phyloP scores from a whole-genome alignment of 345 rosid genomes.

The Eucalyptus erythrocorys region DNA sequence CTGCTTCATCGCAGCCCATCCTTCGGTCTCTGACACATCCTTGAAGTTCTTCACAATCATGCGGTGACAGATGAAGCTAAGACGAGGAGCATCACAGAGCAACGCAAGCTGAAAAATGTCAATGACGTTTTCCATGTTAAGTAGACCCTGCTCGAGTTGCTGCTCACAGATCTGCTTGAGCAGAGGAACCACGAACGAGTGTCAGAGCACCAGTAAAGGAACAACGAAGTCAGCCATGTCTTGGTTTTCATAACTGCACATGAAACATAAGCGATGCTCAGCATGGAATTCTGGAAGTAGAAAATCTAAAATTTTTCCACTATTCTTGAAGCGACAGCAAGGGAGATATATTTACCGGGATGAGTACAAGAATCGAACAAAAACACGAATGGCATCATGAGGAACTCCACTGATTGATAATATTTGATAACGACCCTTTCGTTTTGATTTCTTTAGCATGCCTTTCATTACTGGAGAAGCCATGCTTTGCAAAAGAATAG shows the following conservation, averaged over 20 bases:
- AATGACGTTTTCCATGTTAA: constrained; percentile 53
- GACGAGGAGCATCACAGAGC: constrained; percentile 72
- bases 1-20: constrained; percentile 73
- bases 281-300: not conserved
- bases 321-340: not conserved
- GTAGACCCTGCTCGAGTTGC: constrained; percentile 55
- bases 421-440: constrained; percentile 23
- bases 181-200: constrained; percentile 51
- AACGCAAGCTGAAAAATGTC: constrained; percentile 82
- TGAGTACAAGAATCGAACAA: constrained; percentile 73
- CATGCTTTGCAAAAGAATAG: constrained; percentile 36
- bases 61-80: constrained; percentile 54
- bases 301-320: not conserved
- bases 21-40: constrained; percentile 40
- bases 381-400: constrained; percentile 53
- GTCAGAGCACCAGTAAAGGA: constrained; percentile 69
- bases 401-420: constrained; percentile 70
- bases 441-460: constrained; percentile 54
- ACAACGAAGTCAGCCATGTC: constrained; percentile 51
- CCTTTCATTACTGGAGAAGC: constrained; percentile 75
- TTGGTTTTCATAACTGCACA: constrained; percentile 58
- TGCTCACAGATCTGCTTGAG: constrained; percentile 54
- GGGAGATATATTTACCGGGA: constrained; percentile 36
- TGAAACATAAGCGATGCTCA: not conserved
- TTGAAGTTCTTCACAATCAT: constrained; percentile 47